phyloP scores from a whole-genome alignment of 1,139 yeast genomes.

The Hansenula sp. region DNA sequence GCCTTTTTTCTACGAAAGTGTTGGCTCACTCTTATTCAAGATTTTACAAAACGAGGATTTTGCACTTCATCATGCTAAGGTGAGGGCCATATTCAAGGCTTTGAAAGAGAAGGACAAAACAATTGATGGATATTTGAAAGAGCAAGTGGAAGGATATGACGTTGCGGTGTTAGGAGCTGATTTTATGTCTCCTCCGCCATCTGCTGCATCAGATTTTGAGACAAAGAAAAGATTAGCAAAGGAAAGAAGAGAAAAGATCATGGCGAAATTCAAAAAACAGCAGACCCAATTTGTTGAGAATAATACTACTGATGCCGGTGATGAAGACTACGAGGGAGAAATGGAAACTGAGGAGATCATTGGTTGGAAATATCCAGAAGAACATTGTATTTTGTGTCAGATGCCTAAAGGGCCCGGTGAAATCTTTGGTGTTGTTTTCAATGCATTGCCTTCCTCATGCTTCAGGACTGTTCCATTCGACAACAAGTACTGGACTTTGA shows the following conservation, averaged over 20 bases:
- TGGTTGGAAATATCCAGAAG: conserved; percentile 73
- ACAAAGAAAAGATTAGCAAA: conserved; percentile 67
- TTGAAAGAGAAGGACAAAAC: conserved; percentile 28
- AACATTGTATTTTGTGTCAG: conserved; percentile 85
- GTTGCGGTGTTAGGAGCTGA: conserved; percentile 19
- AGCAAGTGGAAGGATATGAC: conserved; percentile 30
- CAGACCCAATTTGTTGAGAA: conserved; percentile 67
- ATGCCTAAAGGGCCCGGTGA: conserved; percentile 70
- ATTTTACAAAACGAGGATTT: conserved; percentile 39
- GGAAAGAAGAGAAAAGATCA: conserved; percentile 64
- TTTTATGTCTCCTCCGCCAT: conserved; percentile 10
- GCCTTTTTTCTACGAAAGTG: conserved; percentile 36
- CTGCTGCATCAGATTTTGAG: conserved; percentile 40
- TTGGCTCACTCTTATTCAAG: conserved; percentile 43
- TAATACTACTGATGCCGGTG: conserved; percentile 31
- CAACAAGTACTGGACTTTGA: conserved; percentile 61
- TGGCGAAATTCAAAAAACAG: conserved; percentile 77
- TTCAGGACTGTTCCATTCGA: conserved; percentile 63
- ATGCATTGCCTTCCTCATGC: conserved; percentile 55
- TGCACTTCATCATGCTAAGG: conserved; percentile 43
- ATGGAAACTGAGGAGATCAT: conserved; percentile 32
- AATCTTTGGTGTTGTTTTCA: conserved; percentile 71
- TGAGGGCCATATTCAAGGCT: conserved; percentile 48
- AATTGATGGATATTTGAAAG: conserved; percentile 25
- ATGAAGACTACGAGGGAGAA: conserved; percentile 30